Evolutionary conservation across 2,329 filamentous ascomycete genomes (phyloP), one percentile per base, ranked within the genome.

Genomic region (Cladorrhinum sp.): DNA sequence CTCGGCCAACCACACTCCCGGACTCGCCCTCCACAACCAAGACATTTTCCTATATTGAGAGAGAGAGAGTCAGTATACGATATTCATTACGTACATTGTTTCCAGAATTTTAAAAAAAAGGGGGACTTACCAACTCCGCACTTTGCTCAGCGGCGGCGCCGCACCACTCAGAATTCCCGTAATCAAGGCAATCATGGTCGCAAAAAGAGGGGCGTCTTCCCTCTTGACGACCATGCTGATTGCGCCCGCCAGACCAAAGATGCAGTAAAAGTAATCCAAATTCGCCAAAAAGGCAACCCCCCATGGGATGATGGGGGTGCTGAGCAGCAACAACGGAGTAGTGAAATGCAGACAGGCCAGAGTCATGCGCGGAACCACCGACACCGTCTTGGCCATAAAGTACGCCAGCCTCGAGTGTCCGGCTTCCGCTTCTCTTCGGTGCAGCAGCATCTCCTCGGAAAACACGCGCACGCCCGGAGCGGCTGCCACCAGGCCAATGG

Each of bases 381-480:
- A 78, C 0, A 84, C 2, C 1, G 81, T 75, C 69, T 86, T 86
- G 36, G 81, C 83, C 1, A 83, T 41, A 66, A 83, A 86, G 69
- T 86, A 85, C 0, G 83, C 80, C 22, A 78, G 71, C 9, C 81
- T 74, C 36, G 80, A 84, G 66, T 86, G 83, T 0, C 84, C 83
- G 0, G 82, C 78, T 48, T 81, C 80, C 2, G 81, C 76, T 70
- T 86, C 84, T 8, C 83, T 77, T 50, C 77, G 78, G 64, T 82
- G 82, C 38, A 85, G 74, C 5, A 82, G 70, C 68, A 81, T 79
- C 66, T 84, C 81, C 64, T 83, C 81, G 10, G 81, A 83, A 67
- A 85, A 85, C 16, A 81, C 76, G 65, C 78, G 79, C 62, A 85
- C 83, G 0, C 81, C 83, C 0, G 83, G 82, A 0, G 82, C 78